These are phyloP conservation scores for Oryza glumipatula DNA, from an alignment of 176 grass and related monocot genomes.

Conservation along the genomic window DNA sequence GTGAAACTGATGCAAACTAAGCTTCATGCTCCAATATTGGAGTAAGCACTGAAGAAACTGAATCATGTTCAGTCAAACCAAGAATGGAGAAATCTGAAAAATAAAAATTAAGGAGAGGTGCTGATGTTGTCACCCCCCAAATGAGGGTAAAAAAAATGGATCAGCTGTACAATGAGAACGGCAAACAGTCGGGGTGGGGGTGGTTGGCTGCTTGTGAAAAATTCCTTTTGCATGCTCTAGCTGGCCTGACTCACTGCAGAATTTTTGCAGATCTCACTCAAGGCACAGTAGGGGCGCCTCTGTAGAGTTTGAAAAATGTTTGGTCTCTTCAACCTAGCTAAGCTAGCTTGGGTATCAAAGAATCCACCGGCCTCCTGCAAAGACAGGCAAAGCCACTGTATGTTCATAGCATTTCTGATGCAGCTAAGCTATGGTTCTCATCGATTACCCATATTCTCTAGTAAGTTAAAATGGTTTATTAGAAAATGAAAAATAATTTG, in stretches of 20 bases:
- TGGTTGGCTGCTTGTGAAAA: conserved; percentile 40
- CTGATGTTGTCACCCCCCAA: conserved; percentile 5
- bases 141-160: background rate
- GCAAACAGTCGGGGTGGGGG: background rate
- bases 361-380: background rate
- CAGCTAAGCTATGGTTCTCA: background rate
- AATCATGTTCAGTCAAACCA: too few species aligned
- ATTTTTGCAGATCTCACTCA: conserved; percentile 17
- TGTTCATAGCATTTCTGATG: background rate
- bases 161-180: background rate
- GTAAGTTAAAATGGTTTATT: too few species aligned
- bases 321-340: background rate
- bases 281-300: background rate
- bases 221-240: conserved; percentile 48
- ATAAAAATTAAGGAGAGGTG: background rate
- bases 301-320: conserved; percentile 26
- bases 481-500: too few species aligned
- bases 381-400: conserved; percentile 4
- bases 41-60: too few species aligned
- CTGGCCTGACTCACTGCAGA: conserved; percentile 30
- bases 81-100: background rate
- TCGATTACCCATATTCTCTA: too few species aligned
- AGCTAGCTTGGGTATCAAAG: background rate
- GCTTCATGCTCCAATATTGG: background rate
- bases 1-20: background rate